These are phyloP conservation scores for Isoetes taiwanensis DNA, from an alignment of 75 land plant genomes.

Conservation along the genomic window DNA sequence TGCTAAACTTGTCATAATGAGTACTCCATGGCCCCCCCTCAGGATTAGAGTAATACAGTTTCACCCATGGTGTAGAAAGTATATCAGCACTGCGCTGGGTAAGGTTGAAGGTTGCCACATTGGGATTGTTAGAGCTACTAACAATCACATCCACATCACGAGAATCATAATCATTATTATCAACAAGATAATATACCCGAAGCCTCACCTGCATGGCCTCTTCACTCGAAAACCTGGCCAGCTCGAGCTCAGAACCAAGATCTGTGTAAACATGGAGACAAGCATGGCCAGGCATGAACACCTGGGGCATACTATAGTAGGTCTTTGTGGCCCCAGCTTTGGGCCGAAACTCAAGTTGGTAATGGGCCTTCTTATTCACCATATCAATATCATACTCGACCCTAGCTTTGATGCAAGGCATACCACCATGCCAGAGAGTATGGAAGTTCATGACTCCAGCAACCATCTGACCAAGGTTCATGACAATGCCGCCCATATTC, in stretches of 20 bases:
- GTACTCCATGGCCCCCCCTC: not conserved
- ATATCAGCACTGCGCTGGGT: not conserved
- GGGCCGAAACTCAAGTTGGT: constrained; percentile 3
- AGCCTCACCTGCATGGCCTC: not conserved
- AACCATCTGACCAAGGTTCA: not conserved
- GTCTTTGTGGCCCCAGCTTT: not conserved
- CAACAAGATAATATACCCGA: not conserved
- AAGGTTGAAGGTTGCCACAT: not conserved
- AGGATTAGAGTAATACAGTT: not conserved
- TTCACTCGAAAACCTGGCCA: not conserved
- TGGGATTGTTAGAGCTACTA: not conserved
- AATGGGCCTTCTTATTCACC: constrained; percentile 6
- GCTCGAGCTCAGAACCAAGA: not conserved
- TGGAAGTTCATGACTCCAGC: constrained; percentile 9
- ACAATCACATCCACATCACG: not conserved
- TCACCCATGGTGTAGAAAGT: not conserved
- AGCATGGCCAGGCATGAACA: not conserved
- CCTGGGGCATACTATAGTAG: constrained; percentile 10
- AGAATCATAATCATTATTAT: not conserved
- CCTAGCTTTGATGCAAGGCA: not conserved
- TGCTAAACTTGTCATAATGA: not conserved
- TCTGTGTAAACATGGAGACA: not conserved
- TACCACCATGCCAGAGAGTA: constrained; percentile 6
- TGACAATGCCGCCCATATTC: not conserved
- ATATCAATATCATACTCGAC: not conserved